Evolutionary conservation across 345 rosid species (phyloP).

Genomic region (Barbarea vulgaris): DNA sequence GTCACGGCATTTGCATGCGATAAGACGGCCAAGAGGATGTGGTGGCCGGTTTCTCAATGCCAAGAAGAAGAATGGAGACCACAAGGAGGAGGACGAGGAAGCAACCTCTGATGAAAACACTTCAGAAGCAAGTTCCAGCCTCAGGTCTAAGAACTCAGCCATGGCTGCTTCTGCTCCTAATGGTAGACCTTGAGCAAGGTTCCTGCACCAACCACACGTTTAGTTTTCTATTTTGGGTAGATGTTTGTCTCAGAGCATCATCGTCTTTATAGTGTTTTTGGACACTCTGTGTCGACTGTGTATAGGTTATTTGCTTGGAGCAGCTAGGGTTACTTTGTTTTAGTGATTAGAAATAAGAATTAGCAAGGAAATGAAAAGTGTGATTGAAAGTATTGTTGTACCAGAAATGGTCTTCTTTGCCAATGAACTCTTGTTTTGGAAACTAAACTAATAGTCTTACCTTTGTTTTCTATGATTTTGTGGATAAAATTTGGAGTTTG

Average conservation of each 20-base stretch:
- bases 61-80: conserved; percentile 59
- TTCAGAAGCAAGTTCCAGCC: conserved; percentile 65
- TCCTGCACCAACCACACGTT: conserved; percentile 10
- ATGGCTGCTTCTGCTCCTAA: conserved; percentile 47
- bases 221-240: conserved; percentile 14
- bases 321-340: conserved; percentile 28
- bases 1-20: conserved; percentile 94
- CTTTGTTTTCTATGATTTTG: not conserved
- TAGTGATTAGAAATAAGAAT: conserved; percentile 33
- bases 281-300: conserved; percentile 33
- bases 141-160: conserved; percentile 55
- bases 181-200: conserved; percentile 48
- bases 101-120: conserved; percentile 52
- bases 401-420: conserved; percentile 19
- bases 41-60: conserved; percentile 92
- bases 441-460: not conserved
- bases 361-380: conserved; percentile 21
- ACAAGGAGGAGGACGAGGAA: conserved; percentile 51
- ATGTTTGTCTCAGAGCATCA: conserved; percentile 17
- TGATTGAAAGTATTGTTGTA: conserved; percentile 31
- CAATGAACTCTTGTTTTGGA: conserved; percentile 14
- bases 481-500: not conserved
- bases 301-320: conserved; percentile 30
- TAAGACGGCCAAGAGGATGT: conserved; percentile 90
- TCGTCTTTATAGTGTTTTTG: conserved; percentile 24